phyloP scores from a whole-genome alignment of 2,329 filamentous ascomycete species.

The Epichloe glyceriae region DNA sequence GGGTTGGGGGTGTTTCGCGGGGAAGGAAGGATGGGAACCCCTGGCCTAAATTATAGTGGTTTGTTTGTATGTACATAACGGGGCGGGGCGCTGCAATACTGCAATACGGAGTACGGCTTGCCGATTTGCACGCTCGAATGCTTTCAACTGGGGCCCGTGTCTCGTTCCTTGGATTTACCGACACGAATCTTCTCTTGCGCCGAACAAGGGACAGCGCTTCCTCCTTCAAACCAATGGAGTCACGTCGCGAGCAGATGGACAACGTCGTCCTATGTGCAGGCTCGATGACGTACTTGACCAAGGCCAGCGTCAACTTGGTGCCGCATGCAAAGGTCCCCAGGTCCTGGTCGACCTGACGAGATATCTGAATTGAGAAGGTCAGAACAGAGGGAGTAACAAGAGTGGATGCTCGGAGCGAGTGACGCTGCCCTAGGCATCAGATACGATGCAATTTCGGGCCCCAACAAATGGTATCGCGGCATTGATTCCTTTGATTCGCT shows the following conservation, averaged over 20 bases:
- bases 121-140: neutral
- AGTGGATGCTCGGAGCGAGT: no score
- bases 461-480: no score
- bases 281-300: neutral
- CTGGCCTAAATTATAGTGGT: no score
- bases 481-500: no score
- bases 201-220: slow-evolving; percentile 27
- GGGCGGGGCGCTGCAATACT: no score
- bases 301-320: neutral
- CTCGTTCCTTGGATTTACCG: slow-evolving; percentile 46
- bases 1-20: no score
- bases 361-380: neutral
- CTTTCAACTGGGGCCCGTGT: slow-evolving; percentile 34
- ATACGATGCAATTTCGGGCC: no score
- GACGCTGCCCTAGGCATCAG: no score
- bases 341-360: neutral
- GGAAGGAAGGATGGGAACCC: no score
- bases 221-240: slow-evolving; percentile 46
- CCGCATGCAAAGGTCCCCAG: neutral
- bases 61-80: no score
- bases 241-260: slow-evolving; percentile 41
- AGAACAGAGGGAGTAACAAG: neutral
- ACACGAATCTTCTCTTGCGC: slow-evolving; percentile 32
- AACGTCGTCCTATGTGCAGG: no score
- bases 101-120: no score